A percentile compares a stretch with the other conserved stretches of the same genome.
Evolutionary conservation across 257 asterid genomes (phyloP).

Genomic region (Datura wrightii): DNA sequence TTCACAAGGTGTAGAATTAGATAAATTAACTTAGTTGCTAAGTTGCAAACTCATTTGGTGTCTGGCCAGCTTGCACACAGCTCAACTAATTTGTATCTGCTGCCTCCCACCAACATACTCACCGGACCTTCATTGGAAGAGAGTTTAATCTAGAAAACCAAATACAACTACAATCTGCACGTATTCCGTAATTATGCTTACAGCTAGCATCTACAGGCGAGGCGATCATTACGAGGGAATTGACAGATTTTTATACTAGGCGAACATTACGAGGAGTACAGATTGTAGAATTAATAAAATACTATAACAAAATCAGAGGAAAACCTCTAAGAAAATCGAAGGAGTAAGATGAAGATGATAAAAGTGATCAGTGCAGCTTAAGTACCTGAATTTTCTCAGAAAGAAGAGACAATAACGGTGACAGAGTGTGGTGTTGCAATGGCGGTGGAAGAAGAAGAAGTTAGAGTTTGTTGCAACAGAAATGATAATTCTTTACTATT

Average conservation of each 20-base stretch:
- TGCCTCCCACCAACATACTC: too few species aligned
- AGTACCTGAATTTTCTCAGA: constrained; percentile 27
- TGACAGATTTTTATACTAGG: neutral
- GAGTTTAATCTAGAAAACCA: neutral
- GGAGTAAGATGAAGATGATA: neutral
- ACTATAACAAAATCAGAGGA: too few species aligned
- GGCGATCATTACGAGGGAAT: neutral
- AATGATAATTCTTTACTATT: constrained; percentile 8
- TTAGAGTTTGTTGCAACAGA: constrained; percentile 39
- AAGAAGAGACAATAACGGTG: neutral
- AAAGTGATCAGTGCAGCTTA: neutral
- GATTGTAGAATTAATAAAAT: too few species aligned
- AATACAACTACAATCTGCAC: neutral
- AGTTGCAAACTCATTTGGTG: constrained; percentile 7
- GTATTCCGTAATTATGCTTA: too few species aligned
- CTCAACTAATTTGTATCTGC: too few species aligned
- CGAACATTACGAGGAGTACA: neutral
- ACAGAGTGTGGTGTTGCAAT: neutral
- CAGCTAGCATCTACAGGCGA: neutral
- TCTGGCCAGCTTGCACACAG: too few species aligned
- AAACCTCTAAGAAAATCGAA: too few species aligned
- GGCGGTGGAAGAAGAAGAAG: constrained; percentile 26
- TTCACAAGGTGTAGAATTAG: neutral
- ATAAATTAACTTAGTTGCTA: neutral
- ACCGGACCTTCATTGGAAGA: too few species aligned